Base-by-base conservation (phyloP, 108 stramenopile genomes). In the Pseudonitzschia delicatissima region DNA sequence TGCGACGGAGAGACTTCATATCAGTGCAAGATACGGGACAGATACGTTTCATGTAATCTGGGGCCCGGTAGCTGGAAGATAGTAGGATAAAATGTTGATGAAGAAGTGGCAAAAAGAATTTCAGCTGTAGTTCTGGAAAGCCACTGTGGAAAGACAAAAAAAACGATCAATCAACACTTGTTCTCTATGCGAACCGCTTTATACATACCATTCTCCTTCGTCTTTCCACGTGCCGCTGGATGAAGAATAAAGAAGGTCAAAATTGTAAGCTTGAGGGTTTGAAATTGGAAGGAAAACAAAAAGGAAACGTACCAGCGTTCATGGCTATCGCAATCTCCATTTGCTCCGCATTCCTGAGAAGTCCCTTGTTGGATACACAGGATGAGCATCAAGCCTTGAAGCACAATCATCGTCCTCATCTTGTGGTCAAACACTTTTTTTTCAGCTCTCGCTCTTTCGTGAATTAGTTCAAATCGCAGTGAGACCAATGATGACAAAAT, bases 281-380 rank as follows among this genome's bases (percentile, higher is more conserved):
- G 42, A 39, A 11, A 39, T 39, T 39, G 57, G 7, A 17, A 28
- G 18, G 49, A 50, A 18, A 17, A 6, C 18, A 50, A 50, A 57
- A 26, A 57, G 18, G 57, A 66, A 11, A 48, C 73, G 3, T 55
- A 52, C 57, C 82, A 84, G 44, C 76, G 78, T 62, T 74, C 66
- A 53, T 84, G 82, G 28, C 44, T 77, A 58, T 84, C 82, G 51
- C 82, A 83, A 26, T 7, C 39, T 23, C 77, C 74, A 44, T 72
- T 60, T 18, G 72, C 37, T 21, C 51, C 62, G 63, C 82, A 83
- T 57, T 78, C 71, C 64, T 83, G 82, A 4, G 58, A 18, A 31
- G 42, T n/a, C 29, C 21, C 57, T 60, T 7, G 32, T 40, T 35
- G 60, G 40, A 61, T 20, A 3, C 28, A 32, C 11, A 55, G 11